Base-by-base conservation (phyloP, 352 stramenopile genomes). In the Globisporangium alternatum region DNA sequence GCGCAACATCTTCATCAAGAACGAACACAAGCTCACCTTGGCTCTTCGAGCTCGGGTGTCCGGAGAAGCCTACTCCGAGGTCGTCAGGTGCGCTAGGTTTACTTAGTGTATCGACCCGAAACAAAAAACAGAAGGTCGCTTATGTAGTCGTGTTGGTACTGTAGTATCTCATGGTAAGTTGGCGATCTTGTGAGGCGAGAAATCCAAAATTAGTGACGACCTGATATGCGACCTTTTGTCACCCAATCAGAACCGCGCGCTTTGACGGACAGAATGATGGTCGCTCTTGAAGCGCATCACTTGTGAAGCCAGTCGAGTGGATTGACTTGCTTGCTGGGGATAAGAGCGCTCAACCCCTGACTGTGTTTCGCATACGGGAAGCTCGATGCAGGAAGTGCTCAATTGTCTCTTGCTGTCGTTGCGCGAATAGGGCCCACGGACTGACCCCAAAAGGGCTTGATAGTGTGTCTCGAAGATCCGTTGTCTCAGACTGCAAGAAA, bases 391-490 rank as follows among this genome's bases (percentile, higher is more conserved):
- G 13, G 48, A 56, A 25, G 43, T 2, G 43, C 43, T 37, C 49
- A 37, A 21, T 19, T 21, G 28, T 56, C 28, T 25, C 15, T n/a
- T 56, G n/a, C 13, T 21, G 22, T 22, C 3, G 17, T 35, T 54
- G 22, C 13, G 12, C 12, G 15, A 33, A 17, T 41, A 13, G 31
- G 28, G 28, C 22, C 49, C 49, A 56, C 17, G 21, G 10, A 56
- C 28, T 41, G 28, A 22, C 48, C 8, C 22, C 4, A 31, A 55
- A 55, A 33, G 22, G 25, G 25, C 17, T 3, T 37, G 30, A 5
- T 28, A 55, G 39, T 28, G 21, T 57, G 51, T 57, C 19, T 57
- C 30, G 51, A 17, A 57, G 51, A 57, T 43, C 51, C 51, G 51
- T 57, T 57, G 30, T 57, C 51, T 57, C 51, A 56, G 28, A 56